A percentile compares a stretch with the other conserved stretches of the same genome.
phyloP scores from a whole-genome alignment of 208 protist species.

The Crithidia mellificae region DNA sequence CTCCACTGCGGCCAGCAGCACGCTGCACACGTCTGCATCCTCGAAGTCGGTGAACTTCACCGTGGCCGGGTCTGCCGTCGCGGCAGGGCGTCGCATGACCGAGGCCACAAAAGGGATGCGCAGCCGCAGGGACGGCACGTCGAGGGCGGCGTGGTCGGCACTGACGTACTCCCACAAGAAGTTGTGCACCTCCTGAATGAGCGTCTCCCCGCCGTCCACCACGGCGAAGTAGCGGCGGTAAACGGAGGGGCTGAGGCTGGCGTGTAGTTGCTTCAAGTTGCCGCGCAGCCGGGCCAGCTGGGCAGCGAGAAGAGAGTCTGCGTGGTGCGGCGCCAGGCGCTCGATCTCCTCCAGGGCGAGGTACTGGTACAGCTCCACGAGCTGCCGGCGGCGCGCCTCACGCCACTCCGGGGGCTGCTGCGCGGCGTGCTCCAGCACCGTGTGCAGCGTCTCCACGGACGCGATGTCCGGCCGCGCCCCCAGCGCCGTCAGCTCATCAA shows the following conservation, averaged over 20 bases:
- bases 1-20: constrained; percentile 76
- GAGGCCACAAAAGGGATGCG: constrained; percentile 75
- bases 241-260: constrained; percentile 65
- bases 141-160: constrained; percentile 72
- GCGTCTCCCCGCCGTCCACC: constrained; percentile 46
- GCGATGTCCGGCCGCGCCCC: constrained; percentile 80
- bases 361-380: constrained; percentile 83
- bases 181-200: constrained; percentile 76
- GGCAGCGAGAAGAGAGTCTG: constrained; percentile 56
- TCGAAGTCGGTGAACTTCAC: constrained; percentile 66
- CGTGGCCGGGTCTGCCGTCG: constrained; percentile 24
- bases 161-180: constrained; percentile 86
- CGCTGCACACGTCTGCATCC: constrained; percentile 76
- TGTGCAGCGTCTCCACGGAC: constrained; percentile 84
- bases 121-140: constrained; percentile 66
- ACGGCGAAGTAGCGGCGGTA: constrained; percentile 73
- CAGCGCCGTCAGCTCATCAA: constrained; percentile 74
- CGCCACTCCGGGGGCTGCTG: constrained; percentile 75
- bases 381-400: constrained; percentile 78
- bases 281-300: constrained; percentile 69
- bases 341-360: constrained; percentile 73
- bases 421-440: constrained; percentile 79
- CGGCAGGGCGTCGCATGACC: constrained; percentile 62
- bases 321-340: constrained; percentile 57
- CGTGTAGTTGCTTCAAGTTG: constrained; percentile 64